Conservation (phyloP, 2,329 filamentous ascomycete genomes). For the Rhytidhysteron rufulum region DNA sequence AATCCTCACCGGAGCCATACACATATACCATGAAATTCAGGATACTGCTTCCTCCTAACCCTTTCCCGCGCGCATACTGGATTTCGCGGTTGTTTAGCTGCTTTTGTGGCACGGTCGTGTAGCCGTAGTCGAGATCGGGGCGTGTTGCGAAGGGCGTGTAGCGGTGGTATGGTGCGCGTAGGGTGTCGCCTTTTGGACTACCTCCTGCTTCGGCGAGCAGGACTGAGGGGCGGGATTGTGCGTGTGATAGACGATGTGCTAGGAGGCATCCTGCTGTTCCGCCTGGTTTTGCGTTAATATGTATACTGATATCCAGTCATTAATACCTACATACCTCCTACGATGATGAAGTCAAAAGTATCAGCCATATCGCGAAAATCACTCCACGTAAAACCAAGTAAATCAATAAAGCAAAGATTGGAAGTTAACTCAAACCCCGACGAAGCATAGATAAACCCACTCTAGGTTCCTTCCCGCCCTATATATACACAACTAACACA, state of each 20-base stretch:
- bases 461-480: too few relatives aligned
- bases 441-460: too few relatives aligned
- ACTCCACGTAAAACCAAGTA: too few relatives aligned
- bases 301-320: neutral
- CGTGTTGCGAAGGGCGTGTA: constrained; percentile 44
- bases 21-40: constrained; percentile 42
- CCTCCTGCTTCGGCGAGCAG: constrained; percentile 61
- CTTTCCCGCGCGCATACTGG: constrained; percentile 44
- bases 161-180: constrained; percentile 49
- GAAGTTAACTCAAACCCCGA: too few relatives aligned
- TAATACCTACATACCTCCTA: constrained; percentile 31
- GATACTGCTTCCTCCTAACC: constrained; percentile 47
- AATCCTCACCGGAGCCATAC: constrained; percentile 56
- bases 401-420: too few relatives aligned
- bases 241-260: constrained; percentile 50
- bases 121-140: constrained; percentile 48
- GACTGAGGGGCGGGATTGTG: constrained; percentile 48
- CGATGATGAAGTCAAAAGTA: constrained; percentile 39
- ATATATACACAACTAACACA: too few relatives aligned
- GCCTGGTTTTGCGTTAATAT: constrained; percentile 31
- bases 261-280: constrained; percentile 59
- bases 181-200: constrained; percentile 43
- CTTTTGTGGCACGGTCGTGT: constrained; percentile 41
- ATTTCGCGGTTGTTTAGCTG: constrained; percentile 40
- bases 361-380: constrained; percentile 17